Evolutionary conservation across 805 yeast genomes (phyloP).

Genomic region (Candida nemodendra): DNA sequence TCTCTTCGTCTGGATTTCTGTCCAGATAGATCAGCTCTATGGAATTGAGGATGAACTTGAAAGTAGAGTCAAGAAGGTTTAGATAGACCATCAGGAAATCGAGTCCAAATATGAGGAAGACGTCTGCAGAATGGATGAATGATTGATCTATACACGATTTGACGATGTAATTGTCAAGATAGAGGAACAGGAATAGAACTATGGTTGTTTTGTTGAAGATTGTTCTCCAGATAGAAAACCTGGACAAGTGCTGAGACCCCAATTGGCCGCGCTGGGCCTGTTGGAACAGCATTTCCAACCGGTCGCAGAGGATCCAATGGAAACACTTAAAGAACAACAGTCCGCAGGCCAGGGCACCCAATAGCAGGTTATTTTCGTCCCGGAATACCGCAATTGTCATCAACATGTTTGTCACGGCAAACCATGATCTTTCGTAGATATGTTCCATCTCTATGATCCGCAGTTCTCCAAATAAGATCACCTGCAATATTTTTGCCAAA

Average conservation of each 20-base stretch:
- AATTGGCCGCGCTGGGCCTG: constrained; percentile 18
- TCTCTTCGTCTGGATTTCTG: constrained; percentile 50
- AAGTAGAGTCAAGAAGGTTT: constrained; percentile 45
- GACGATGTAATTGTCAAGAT: constrained; percentile 52
- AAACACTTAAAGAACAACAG: constrained; percentile 60
- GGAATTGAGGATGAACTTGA: constrained; percentile 50
- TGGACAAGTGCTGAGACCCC: neutral
- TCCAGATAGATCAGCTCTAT: constrained; percentile 54
- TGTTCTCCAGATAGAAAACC: constrained; percentile 5
- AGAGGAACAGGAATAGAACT: constrained; percentile 43
- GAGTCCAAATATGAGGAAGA: constrained; percentile 68
- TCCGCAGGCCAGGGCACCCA: constrained; percentile 35
- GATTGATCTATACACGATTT: constrained; percentile 55
- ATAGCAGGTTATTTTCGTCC: constrained; percentile 44
- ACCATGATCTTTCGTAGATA: constrained; percentile 63
- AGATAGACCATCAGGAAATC: constrained; percentile 68
- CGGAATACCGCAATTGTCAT: constrained; percentile 55
- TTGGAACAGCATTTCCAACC: constrained; percentile 50
- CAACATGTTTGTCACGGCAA: constrained; percentile 60
- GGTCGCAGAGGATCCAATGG: constrained; percentile 67
- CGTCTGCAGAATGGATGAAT: constrained; percentile 51
- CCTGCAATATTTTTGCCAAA: constrained; percentile 49
- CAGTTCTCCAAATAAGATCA: constrained; percentile 68
- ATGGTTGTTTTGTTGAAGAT: constrained; percentile 41
- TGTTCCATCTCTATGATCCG: constrained; percentile 76